Evolutionary conservation across 306 rosid species (phyloP).

Genomic region (Acmispon strigosus): DNA sequence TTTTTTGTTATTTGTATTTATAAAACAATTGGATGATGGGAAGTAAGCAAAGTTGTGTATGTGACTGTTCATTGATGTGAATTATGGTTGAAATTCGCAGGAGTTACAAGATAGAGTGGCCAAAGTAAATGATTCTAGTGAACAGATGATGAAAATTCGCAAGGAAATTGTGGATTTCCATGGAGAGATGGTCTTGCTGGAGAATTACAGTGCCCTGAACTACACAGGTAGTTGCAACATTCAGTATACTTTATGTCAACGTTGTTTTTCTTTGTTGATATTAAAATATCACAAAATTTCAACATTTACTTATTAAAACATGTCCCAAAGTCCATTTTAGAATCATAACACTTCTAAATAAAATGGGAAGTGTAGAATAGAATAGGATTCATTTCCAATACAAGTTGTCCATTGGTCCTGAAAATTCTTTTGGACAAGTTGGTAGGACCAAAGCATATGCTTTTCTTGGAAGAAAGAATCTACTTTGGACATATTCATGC

Average conservation of each 20-base stretch:
- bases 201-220: slow-evolving; percentile 94
- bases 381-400: slow-evolving; percentile 19
- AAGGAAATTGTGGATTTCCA: slow-evolving; percentile 97
- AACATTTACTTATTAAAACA: slow-evolving; percentile 3
- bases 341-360: slow-evolving; percentile 7
- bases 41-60: background rate
- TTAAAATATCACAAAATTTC: background rate
- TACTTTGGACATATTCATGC: slow-evolving; percentile 10
- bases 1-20: background rate
- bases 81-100: slow-evolving; percentile 42
- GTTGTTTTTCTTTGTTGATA: background rate
- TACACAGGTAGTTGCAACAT: slow-evolving; percentile 62
- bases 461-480: slow-evolving; percentile 14
- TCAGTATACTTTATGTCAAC: too few species aligned
- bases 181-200: slow-evolving; percentile 97
- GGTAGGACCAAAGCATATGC: slow-evolving; percentile 16
- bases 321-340: background rate
- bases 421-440: slow-evolving; percentile 24
- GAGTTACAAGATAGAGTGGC: slow-evolving; percentile 90
- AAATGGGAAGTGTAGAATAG: background rate
- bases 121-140: slow-evolving; percentile 58
- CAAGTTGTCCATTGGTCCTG: slow-evolving; percentile 17
- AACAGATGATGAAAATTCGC: slow-evolving; percentile 66
- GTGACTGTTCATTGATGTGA: background rate
- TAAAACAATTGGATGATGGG: background rate